Evolutionary conservation across 345 rosid genomes (phyloP).

Genomic region (Tarenaya hassleriana): DNA sequence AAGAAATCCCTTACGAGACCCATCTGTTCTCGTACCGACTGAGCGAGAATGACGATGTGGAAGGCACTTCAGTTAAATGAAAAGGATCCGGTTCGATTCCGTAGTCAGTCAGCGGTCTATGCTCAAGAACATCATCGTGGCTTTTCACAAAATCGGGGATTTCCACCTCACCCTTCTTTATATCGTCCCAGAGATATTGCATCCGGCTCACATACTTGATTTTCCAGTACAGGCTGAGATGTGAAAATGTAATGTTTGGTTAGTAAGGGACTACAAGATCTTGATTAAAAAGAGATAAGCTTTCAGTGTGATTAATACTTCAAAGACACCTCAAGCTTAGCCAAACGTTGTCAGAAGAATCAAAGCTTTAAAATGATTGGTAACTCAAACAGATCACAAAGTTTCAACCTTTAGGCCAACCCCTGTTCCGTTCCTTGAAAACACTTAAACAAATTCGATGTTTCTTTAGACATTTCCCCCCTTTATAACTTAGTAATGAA

Average conservation of each 20-base stretch:
- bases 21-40: conserved; percentile 65
- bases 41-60: conserved; percentile 39
- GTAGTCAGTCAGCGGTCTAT: conserved; percentile 84
- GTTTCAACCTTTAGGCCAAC: conserved; percentile 1
- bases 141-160: conserved; percentile 73
- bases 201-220: conserved; percentile 84
- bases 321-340: too few species aligned
- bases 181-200: conserved; percentile 79
- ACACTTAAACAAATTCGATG: background rate
- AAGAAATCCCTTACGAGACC: conserved; percentile 38
- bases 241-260: too few species aligned
- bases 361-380: too few species aligned
- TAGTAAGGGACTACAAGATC: background rate
- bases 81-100: conserved; percentile 89
- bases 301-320: too few species aligned
- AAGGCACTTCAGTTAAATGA: conserved; percentile 50
- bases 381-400: too few species aligned
- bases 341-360: too few species aligned
- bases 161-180: conserved; percentile 76
- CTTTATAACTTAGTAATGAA: background rate
- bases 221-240: conserved; percentile 71
- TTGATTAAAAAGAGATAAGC: background rate
- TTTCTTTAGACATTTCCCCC: background rate
- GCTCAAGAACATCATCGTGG: conserved; percentile 78
- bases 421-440: too few species aligned